Evolutionary conservation across 148 eudicot genomes (phyloP).

Genomic region (Amaranthus hypochondriacus): DNA sequence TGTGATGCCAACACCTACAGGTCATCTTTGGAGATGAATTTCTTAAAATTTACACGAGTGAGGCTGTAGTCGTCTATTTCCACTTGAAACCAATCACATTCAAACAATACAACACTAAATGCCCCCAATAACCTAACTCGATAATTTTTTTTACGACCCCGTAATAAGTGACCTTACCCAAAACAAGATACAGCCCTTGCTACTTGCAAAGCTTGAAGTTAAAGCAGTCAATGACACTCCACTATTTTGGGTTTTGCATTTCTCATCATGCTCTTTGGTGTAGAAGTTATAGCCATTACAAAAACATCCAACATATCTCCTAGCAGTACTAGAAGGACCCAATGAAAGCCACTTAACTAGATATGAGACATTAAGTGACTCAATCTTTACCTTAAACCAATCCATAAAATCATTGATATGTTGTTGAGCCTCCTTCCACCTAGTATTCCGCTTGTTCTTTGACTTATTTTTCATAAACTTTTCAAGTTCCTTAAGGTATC

Average conservation of each 20-base stretch:
- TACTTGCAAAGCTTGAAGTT: conserved; percentile 6
- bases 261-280: too few species aligned
- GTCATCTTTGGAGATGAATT: background rate
- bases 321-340: too few species aligned
- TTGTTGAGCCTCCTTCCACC: background rate
- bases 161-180: background rate
- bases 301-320: too few species aligned
- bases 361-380: background rate
- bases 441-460: background rate
- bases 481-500: background rate
- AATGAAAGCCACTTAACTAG: too few species aligned
- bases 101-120: background rate
- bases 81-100: background rate
- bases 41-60: background rate
- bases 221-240: background rate
- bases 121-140: background rate
- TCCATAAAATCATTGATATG: background rate
- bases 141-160: background rate
- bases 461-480: background rate
- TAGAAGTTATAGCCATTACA: too few species aligned
- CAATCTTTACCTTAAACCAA: conserved; percentile 1
- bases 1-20: background rate
- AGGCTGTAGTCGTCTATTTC: too few species aligned
- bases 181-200: background rate
- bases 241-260: background rate